phyloP scores from a whole-genome alignment of 2,329 filamentous ascomycete species.

The Colletotrichum cuscutae region DNA sequence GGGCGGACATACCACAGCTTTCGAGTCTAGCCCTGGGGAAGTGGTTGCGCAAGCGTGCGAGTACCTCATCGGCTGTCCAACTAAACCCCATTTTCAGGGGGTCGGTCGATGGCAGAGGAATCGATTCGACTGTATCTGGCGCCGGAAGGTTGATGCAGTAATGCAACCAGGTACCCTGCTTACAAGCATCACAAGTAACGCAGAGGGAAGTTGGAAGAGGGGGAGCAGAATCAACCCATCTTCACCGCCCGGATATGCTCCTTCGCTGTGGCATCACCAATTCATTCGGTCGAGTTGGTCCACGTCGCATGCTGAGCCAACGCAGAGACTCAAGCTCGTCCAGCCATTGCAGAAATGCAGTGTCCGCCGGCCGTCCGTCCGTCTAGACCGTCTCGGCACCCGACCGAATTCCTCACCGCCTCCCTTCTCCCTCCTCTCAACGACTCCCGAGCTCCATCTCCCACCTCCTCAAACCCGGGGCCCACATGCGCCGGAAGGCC shows the following conservation, averaged over 20 bases:
- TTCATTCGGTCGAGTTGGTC: neutral
- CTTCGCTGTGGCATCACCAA: neutral
- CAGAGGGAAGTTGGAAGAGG: too few relatives aligned
- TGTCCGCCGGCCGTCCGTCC: constrained; percentile 8
- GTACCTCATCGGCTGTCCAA: neutral
- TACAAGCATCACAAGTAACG: neutral
- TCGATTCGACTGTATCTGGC: neutral
- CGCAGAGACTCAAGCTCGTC: constrained; percentile 7
- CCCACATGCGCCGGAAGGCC: constrained; percentile 14
- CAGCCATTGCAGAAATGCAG: neutral
- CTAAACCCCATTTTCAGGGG: neutral
- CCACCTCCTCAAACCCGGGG: constrained; percentile 9
- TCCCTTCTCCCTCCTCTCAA: constrained; percentile 18
- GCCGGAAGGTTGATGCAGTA: neutral
- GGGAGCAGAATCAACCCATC: neutral
- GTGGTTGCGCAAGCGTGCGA: neutral
- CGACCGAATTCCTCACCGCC: constrained; percentile 23
- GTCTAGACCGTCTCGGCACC: constrained; percentile 18
- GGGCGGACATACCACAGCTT: neutral
- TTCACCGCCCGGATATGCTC: neutral
- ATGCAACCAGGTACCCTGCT: neutral
- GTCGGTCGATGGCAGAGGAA: neutral
- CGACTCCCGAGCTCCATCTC: constrained; percentile 7
- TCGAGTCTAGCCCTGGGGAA: constrained; percentile 12
- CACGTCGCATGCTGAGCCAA: constrained; percentile 17